Evolutionary conservation across 768 basidiomycete genomes (phyloP).

Genomic region (Boletus rex-veris): DNA sequence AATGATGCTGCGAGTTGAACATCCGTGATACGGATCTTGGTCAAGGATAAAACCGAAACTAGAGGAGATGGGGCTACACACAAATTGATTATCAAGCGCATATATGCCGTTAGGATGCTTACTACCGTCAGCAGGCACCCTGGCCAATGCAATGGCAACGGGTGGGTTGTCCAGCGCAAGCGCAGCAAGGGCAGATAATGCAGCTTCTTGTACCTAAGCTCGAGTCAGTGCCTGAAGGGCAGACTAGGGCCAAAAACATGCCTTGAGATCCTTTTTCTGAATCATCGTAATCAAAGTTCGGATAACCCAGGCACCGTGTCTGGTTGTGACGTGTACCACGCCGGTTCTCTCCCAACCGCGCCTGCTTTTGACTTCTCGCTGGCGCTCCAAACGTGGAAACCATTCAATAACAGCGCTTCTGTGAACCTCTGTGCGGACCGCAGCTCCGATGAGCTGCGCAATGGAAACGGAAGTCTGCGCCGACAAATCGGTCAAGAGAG

Average conservation of each 20-base stretch:
- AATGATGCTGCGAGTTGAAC: conserved; percentile 69
- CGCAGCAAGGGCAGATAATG: conserved; percentile 59
- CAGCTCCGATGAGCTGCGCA: conserved; percentile 54
- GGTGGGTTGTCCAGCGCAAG: conserved; percentile 59
- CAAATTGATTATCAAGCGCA: conserved; percentile 3
- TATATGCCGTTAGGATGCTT: conserved; percentile 21
- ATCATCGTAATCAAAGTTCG: conserved; percentile 48
- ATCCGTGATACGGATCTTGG: conserved; percentile 56
- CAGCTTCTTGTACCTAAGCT: conserved; percentile 61
- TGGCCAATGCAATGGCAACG: conserved; percentile 50
- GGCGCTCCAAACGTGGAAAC: conserved; percentile 56
- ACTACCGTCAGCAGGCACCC: conserved; percentile 40
- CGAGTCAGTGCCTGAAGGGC: not conserved
- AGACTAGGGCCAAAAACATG: conserved; percentile 8
- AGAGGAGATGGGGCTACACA: conserved; percentile 26
- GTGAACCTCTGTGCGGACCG: conserved; percentile 48
- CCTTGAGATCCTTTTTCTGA: conserved; percentile 54
- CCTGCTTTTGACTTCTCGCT: conserved; percentile 51
- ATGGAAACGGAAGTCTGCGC: conserved; percentile 45
- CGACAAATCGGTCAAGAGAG: conserved; percentile 49
- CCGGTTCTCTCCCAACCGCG: conserved; percentile 75
- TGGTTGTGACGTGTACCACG: conserved; percentile 35
- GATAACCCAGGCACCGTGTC: conserved; percentile 59
- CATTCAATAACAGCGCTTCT: conserved; percentile 55
- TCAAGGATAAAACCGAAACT: conserved; percentile 44